Percentiles rank a stretch among this genome's conserved stretches.
Evolutionary conservation across 495 filamentous ascomycete species (phyloP).

Genomic region (Penicillium silybi): DNA sequence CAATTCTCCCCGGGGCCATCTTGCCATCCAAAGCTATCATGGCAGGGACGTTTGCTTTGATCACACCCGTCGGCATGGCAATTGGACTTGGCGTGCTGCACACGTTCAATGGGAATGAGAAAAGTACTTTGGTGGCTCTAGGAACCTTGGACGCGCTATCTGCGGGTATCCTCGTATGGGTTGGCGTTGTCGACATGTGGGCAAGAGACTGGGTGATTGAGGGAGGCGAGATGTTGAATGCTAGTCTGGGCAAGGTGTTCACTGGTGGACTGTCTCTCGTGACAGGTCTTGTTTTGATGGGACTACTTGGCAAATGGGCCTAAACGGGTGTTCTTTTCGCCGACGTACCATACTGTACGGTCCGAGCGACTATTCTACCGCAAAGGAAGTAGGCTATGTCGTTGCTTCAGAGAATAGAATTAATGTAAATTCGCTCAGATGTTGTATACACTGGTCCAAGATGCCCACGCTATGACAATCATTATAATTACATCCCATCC

Average conservation of each 20-base stretch:
- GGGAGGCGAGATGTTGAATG: constrained; percentile 37
- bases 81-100: constrained; percentile 42
- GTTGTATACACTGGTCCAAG: neutral
- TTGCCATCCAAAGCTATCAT: constrained; percentile 39
- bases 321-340: constrained; percentile 11
- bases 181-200: constrained; percentile 45
- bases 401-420: neutral
- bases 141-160: constrained; percentile 45
- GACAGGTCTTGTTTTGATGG: constrained; percentile 39
- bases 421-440: neutral
- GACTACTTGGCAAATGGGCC: constrained; percentile 45
- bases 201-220: constrained; percentile 45
- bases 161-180: constrained; percentile 44
- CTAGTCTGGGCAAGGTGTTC: constrained; percentile 24
- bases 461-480: constrained; percentile 5
- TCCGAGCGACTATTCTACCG: too few relatives aligned
- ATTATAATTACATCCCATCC: neutral
- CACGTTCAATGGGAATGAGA: constrained; percentile 36
- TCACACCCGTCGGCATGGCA: constrained; percentile 45
- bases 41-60: constrained; percentile 34
- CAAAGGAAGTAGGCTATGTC: too few relatives aligned
- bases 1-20: constrained; percentile 54
- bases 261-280: constrained; percentile 33
- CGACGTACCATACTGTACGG: too few relatives aligned
- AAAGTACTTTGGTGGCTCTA: constrained; percentile 35